Percentiles rank a stretch among this genome's conserved stretches.
Conservation (phyloP, 208 protist genomes). For the Leishmania aethiopica region DNA sequence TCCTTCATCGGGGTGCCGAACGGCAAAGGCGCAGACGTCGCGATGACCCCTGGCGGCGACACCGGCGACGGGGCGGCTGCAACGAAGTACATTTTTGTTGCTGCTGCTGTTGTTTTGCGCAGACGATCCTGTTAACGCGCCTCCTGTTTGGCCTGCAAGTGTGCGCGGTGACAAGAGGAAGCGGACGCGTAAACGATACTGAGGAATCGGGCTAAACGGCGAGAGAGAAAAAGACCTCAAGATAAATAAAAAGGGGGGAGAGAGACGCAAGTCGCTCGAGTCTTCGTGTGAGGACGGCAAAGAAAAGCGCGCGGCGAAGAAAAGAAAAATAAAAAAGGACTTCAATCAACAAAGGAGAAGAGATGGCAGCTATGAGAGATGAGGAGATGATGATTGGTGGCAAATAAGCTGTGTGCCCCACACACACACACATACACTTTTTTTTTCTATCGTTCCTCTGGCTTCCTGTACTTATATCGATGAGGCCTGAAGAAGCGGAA, state of each 20-base stretch:
- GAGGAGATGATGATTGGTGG: not conserved
- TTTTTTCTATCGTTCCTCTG: not conserved
- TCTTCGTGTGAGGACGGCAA: not conserved
- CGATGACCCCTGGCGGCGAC: conserved; percentile 4
- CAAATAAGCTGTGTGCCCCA: not conserved
- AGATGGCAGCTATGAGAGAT: conserved; percentile 6
- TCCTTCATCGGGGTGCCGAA: conserved; percentile 21
- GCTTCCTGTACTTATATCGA: not conserved
- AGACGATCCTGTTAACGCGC: not conserved
- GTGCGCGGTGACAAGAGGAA: not conserved
- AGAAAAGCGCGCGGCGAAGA: not conserved
- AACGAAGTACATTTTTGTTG: conserved; percentile 23
- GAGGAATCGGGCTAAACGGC: not conserved
- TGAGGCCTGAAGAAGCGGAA: not conserved
- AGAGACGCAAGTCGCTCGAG: not conserved
- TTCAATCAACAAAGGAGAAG: conserved; percentile 6
- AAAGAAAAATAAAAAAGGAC: conserved; percentile 7
- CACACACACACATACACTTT: no score
- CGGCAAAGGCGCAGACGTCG: not conserved
- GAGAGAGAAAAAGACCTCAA: not conserved
- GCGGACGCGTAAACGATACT: not conserved
- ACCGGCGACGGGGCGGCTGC: conserved; percentile 5
- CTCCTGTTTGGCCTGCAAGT: not conserved
- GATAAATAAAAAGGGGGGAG: conserved; percentile 2
- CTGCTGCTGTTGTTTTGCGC: not conserved